Conservation (phyloP, 2,329 filamentous ascomycete genomes). For the Neopestalotiopsis clavispora region DNA sequence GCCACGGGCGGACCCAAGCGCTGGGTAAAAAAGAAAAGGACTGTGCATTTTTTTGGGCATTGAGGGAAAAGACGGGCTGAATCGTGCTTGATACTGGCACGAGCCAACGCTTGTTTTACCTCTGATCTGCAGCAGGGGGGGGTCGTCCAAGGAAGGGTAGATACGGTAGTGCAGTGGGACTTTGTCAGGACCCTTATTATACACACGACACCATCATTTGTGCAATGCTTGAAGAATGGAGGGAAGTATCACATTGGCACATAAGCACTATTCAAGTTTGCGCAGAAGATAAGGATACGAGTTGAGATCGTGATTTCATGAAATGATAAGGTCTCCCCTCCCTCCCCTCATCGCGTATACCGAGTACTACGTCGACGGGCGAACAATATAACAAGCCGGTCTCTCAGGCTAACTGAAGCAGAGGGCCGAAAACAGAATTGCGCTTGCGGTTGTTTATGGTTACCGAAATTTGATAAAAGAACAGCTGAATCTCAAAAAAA, state of each 20-base stretch:
- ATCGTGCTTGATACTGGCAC: conserved; percentile 6
- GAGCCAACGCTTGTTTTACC: conserved; percentile 16
- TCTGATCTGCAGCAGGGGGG: neutral
- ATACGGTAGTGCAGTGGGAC: neutral
- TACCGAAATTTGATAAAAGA: neutral
- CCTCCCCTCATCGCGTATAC: neutral
- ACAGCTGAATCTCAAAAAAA: neutral
- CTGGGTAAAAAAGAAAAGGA: neutral
- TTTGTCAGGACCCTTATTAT: neutral
- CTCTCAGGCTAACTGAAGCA: neutral
- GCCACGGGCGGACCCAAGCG: neutral
- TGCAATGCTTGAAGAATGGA: neutral
- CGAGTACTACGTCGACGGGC: neutral
- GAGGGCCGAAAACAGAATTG: neutral
- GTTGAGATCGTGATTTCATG: neutral
- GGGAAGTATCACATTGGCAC: neutral
- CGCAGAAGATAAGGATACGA: neutral
- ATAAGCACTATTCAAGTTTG: neutral
- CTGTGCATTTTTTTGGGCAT: neutral
- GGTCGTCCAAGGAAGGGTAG: neutral
- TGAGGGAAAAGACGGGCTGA: neutral
- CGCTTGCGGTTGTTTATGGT: neutral
- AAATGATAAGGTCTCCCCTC: neutral
- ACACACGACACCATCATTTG: neutral
- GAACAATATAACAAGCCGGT: neutral